Evolutionary conservation across 768 basidiomycete species (phyloP).

Genomic region (Trametes sanguinea): DNA sequence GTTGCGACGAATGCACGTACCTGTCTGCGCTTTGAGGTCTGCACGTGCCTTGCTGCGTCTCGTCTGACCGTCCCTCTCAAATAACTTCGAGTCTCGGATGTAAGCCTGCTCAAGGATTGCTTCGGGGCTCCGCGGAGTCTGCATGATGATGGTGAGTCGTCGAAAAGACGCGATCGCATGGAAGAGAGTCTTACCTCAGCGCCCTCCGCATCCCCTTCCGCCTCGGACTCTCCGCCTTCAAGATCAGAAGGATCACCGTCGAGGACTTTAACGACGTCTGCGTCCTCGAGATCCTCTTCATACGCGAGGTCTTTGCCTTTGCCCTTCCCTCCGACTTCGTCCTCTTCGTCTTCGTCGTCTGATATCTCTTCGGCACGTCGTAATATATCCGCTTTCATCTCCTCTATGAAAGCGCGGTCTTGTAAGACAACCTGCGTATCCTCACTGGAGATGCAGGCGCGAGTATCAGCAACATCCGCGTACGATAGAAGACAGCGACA

Average conservation of each 20-base stretch:
- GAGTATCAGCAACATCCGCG: conserved; percentile 1
- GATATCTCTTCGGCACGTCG: conserved; percentile 69
- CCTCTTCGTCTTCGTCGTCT: conserved; percentile 58
- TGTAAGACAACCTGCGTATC: conserved; percentile 47
- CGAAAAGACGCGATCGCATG: not conserved
- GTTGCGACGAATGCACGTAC: conserved; percentile 35
- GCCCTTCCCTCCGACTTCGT: conserved; percentile 29
- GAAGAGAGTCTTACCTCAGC: conserved; percentile 2
- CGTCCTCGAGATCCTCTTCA: conserved; percentile 57
- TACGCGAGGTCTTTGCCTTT: conserved; percentile 39
- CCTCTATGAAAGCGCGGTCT: conserved; percentile 62
- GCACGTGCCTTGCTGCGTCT: conserved; percentile 66
- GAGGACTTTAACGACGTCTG: conserved; percentile 49
- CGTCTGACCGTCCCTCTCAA: conserved; percentile 75
- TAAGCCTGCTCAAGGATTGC: conserved; percentile 78
- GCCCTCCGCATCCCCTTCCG: conserved; percentile 29
- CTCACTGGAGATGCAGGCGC: conserved; percentile 37
- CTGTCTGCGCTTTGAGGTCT: conserved; percentile 69
- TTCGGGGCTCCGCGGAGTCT: conserved; percentile 44
- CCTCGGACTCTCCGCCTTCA: conserved; percentile 41
- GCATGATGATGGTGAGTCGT: conserved; percentile 18
- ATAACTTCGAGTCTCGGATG: conserved; percentile 69
- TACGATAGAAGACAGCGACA: conserved; percentile 1
- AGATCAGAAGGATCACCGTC: conserved; percentile 61
- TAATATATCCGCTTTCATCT: conserved; percentile 84